These are phyloP conservation scores for Candolleomyces aberdarensis DNA, from an alignment of 768 basidiomycete genomes.

Conservation along the genomic window DNA sequence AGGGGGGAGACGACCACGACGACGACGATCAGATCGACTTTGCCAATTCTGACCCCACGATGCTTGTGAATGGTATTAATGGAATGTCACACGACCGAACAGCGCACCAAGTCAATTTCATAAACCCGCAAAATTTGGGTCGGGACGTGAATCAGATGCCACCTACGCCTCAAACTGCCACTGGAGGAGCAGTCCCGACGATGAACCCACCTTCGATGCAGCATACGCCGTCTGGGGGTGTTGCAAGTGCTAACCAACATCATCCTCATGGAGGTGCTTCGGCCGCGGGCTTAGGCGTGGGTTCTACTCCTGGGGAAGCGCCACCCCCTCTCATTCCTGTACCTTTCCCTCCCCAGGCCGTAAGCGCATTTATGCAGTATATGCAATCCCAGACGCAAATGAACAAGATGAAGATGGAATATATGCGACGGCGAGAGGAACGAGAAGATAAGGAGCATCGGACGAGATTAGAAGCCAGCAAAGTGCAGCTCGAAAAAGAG, in stretches of 20 bases:
- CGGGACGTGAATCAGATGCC: slow-evolving; percentile 4
- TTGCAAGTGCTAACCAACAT: slow-evolving; percentile 1
- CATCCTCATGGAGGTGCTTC: slow-evolving; percentile 10
- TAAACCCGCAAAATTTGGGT: slow-evolving; percentile 36
- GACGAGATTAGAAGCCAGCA: slow-evolving; percentile 50
- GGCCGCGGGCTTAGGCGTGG: neutral
- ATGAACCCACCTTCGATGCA: slow-evolving; percentile 6
- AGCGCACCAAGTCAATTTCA: slow-evolving; percentile 30
- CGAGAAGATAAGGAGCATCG: slow-evolving; percentile 60
- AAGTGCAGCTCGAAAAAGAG: slow-evolving; percentile 53
- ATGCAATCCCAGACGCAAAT: slow-evolving; percentile 68
- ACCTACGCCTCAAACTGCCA: slow-evolving; percentile 2
- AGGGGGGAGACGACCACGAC: slow-evolving; percentile 40
- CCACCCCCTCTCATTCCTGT: slow-evolving; percentile 31
- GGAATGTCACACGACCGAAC: slow-evolving; percentile 18
- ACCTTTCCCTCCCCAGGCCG: slow-evolving; percentile 53
- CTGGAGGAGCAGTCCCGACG: neutral
- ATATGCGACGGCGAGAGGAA: slow-evolving; percentile 63
- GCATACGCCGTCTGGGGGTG: slow-evolving; percentile 12
- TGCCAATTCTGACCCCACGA: slow-evolving; percentile 22
- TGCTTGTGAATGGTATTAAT: slow-evolving; percentile 26
- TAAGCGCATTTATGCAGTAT: slow-evolving; percentile 55
- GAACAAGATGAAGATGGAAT: slow-evolving; percentile 67
- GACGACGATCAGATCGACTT: slow-evolving; percentile 53
- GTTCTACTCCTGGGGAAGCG: neutral